phyloP scores from a whole-genome alignment of 2,329 filamentous ascomycete species.

The Pseudogymnoascus pannorum region DNA sequence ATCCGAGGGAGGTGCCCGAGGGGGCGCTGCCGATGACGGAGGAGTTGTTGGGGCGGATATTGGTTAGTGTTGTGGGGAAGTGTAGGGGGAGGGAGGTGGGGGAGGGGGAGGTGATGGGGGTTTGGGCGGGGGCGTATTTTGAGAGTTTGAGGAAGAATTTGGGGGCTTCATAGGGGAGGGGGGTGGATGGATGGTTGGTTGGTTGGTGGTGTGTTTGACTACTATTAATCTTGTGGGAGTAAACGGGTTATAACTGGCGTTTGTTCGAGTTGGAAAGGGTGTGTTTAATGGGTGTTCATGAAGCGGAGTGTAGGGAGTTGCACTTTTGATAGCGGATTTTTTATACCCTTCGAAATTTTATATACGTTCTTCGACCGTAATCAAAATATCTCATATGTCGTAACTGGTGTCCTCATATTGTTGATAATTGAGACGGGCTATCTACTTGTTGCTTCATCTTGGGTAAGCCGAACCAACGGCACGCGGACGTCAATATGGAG shows the following conservation, averaged over 20 bases:
- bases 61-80: slow-evolving; percentile 54
- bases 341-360: slow-evolving; percentile 3
- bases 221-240: too few relatives aligned
- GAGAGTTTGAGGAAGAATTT: slow-evolving; percentile 1
- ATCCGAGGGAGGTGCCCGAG: slow-evolving; percentile 49
- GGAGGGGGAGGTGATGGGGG: slow-evolving; percentile 46
- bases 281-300: not conserved
- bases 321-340: slow-evolving; percentile 5
- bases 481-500: not conserved
- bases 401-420: too few relatives aligned
- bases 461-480: too few relatives aligned
- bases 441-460: not conserved
- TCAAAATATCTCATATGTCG: not conserved
- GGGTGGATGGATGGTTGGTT: too few relatives aligned
- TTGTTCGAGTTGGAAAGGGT: not conserved
- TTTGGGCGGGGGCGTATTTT: slow-evolving; percentile 44
- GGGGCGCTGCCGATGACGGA: slow-evolving; percentile 53
- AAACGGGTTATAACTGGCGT: not conserved
- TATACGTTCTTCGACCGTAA: not conserved
- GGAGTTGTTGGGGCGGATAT: slow-evolving; percentile 53
- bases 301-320: not conserved
- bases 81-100: slow-evolving; percentile 52
- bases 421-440: not conserved
- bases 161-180: not conserved
- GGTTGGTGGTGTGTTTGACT: too few relatives aligned